Evolutionary conservation across 768 basidiomycete genomes (phyloP).

Genomic region (Tulasnella sp.): DNA sequence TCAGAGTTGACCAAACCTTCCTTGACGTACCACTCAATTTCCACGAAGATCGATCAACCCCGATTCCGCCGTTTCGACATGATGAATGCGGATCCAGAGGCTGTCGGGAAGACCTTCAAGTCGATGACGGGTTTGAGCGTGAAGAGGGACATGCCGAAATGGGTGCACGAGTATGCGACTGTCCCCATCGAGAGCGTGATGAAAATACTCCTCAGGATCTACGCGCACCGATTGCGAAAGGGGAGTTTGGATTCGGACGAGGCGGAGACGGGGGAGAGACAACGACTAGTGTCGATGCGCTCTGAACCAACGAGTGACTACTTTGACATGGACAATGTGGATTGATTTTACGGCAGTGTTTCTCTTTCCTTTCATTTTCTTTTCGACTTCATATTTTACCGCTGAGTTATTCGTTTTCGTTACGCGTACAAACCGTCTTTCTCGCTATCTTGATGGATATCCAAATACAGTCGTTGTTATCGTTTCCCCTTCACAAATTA

Average conservation of each 20-base stretch:
- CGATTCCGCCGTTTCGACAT: slow-evolving; percentile 80
- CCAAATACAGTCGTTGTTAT: too few species aligned
- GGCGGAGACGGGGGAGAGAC: neutral
- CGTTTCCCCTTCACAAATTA: too few species aligned
- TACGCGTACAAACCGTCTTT: too few species aligned
- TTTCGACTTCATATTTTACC: too few species aligned
- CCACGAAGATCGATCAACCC: slow-evolving; percentile 39
- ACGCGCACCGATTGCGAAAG: slow-evolving; percentile 25
- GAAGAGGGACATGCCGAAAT: slow-evolving; percentile 76
- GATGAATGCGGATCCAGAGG: slow-evolving; percentile 33
- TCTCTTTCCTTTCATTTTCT: too few species aligned
- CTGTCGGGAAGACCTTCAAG: slow-evolving; percentile 39
- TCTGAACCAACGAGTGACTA: too few species aligned
- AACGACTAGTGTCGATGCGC: too few species aligned
- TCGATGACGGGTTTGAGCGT: slow-evolving; percentile 81
- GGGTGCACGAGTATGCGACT: slow-evolving; percentile 81
- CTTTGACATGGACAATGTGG: too few species aligned
- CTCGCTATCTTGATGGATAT: too few species aligned
- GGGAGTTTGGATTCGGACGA: neutral
- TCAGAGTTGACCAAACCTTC: neutral
- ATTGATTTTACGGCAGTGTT: too few species aligned
- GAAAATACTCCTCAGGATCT: slow-evolving; percentile 64
- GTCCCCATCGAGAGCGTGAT: slow-evolving; percentile 73
- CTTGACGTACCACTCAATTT: slow-evolving; percentile 17
- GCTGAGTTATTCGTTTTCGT: too few species aligned